A percentile compares a stretch with the other conserved stretches of the same genome.
Evolutionary conservation across 2,329 filamentous ascomycete genomes (phyloP).

Genomic region (Parafenestella ontariensis): DNA sequence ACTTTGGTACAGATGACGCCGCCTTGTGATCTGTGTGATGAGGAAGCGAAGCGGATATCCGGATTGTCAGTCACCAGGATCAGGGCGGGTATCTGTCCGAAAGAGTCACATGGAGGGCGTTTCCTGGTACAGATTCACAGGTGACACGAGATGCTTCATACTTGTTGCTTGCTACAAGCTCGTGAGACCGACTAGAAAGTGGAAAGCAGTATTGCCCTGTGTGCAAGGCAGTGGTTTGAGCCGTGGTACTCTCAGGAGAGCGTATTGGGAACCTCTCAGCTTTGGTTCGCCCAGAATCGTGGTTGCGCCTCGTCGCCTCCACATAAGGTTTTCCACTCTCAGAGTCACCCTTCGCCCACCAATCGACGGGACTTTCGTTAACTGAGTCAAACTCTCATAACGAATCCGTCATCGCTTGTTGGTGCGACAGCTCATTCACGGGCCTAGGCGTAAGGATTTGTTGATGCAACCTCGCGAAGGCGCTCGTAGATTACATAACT

Average conservation of each 20-base stretch:
- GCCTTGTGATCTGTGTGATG: slow-evolving; percentile 21
- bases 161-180: background rate
- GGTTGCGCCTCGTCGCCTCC: background rate
- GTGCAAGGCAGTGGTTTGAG: background rate
- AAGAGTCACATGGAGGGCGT: slow-evolving; percentile 20
- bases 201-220: background rate
- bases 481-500: slow-evolving; percentile 1
- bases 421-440: too few relatives aligned
- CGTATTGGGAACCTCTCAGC: background rate
- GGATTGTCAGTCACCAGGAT: background rate
- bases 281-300: background rate
- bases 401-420: background rate
- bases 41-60: slow-evolving; percentile 3
- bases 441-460: too few relatives aligned
- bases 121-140: slow-evolving; percentile 3
- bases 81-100: background rate
- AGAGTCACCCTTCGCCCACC: background rate
- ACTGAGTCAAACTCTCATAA: background rate
- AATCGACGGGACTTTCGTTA: background rate
- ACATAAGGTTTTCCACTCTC: background rate
- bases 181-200: background rate
- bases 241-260: background rate
- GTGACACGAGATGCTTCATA: slow-evolving; percentile 9
- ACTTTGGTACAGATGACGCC: slow-evolving; percentile 21
- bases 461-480: background rate